These are phyloP conservation scores for Petrea volubilis DNA, from an alignment of 257 asterid genomes.

Conservation along the genomic window DNA sequence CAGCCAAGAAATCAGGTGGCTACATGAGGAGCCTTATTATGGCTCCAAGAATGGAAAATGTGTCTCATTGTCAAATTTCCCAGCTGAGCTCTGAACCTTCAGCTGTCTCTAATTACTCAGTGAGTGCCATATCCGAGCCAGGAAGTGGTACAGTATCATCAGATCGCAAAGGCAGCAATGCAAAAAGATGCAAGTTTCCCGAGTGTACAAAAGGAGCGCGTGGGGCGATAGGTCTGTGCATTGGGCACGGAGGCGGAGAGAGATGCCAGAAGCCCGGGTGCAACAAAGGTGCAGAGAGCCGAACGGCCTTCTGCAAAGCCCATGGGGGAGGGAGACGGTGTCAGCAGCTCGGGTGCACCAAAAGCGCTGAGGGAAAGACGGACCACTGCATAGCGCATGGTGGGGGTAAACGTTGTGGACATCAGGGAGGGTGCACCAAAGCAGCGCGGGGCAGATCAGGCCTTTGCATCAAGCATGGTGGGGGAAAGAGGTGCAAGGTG, in stretches of 20 bases:
- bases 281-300: slow-evolving; percentile 85
- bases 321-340: slow-evolving; percentile 91
- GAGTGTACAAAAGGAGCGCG: slow-evolving; percentile 86
- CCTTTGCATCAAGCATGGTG: slow-evolving; percentile 89
- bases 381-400: slow-evolving; percentile 88
- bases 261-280: slow-evolving; percentile 89
- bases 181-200: slow-evolving; percentile 59
- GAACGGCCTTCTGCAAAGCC: slow-evolving; percentile 86
- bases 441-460: slow-evolving; percentile 96
- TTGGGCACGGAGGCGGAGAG: slow-evolving; percentile 92
- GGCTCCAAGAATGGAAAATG: slow-evolving; percentile 57
- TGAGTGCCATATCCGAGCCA: slow-evolving; percentile 63
- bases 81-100: slow-evolving; percentile 69
- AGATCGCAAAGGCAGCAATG: slow-evolving; percentile 37
- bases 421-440: slow-evolving; percentile 61
- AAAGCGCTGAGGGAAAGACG: slow-evolving; percentile 86
- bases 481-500: slow-evolving; percentile 85
- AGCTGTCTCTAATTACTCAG: slow-evolving; percentile 55
- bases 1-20: slow-evolving; percentile 88
- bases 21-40: slow-evolving; percentile 67
- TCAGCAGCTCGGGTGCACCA: slow-evolving; percentile 79
- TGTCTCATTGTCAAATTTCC: slow-evolving; percentile 45
- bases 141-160: slow-evolving; percentile 44
- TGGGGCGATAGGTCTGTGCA: slow-evolving; percentile 83
- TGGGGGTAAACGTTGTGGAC: slow-evolving; percentile 77